Evolutionary conservation across 805 yeast genomes (phyloP), one percentile per base, ranked within the genome.

Genomic region (Pichia deserticola): DNA sequence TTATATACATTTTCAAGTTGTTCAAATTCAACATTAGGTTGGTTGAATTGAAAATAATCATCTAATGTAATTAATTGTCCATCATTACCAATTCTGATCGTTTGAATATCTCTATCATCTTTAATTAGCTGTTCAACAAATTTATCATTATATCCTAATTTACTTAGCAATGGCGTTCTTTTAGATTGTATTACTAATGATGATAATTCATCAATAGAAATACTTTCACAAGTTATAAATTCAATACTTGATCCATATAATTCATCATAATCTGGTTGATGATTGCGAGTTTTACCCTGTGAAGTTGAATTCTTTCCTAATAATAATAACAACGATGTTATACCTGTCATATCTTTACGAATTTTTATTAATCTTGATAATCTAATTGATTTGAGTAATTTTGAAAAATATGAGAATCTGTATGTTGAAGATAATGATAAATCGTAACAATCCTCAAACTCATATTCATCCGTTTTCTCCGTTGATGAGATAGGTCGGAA

Each of bases 301-400:
- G 36, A 30, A 39, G 38, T 43, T 15, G 38, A 27, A 33, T 48
- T 44, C 36, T 55, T 57, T 5, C 64, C 63, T 11, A 65, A 48
- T 12, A 64, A 51, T 30, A 62, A 44, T 3, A 64, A 52, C 7
- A 68, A 44, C 4, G 66, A 60, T 0, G 71, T 68, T 3, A 67
- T 40, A 1, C 84, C 84, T 49, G 68, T 65, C 20, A 61, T 57
- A 61, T 82, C 88, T 63, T 76, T 75, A 47, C 84, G 66, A 8
- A 83, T 65, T 51, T 81, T 70, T 20, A 82, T 76, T 45, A 76
- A 70, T 41, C 75, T 73, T 0, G 87, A 77, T 27, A 77, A 62
- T 43, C 65, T 71, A 7, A 76, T 66, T 12, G 83, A 77, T 47
- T 70, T 75, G 32, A 76, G 57, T 13, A 78, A 69, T 57, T 75